Evolutionary conservation across 1,284 basidiomycete genomes (phyloP).

Genomic region (Tausonia pullulans): DNA sequence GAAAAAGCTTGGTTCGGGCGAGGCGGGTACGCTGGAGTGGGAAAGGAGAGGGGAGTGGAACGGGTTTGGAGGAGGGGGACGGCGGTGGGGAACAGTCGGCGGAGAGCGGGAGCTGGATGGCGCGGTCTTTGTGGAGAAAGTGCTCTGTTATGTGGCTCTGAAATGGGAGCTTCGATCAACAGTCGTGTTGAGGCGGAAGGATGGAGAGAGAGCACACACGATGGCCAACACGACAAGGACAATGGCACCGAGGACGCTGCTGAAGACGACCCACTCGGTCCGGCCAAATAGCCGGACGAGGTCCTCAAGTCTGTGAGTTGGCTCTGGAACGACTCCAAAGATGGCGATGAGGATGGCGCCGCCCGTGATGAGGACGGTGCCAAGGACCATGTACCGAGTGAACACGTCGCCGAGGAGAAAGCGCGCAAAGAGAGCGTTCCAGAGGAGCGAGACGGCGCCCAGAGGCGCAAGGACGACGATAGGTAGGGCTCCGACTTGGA

Average conservation of each 20-base stretch:
- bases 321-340: constrained; percentile 87
- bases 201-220: constrained; percentile 40
- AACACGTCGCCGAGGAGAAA: constrained; percentile 77
- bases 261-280: constrained; percentile 69
- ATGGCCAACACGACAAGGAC: constrained; percentile 51
- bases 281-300: constrained; percentile 67
- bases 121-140: constrained; percentile 15
- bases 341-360: constrained; percentile 83
- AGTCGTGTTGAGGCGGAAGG: constrained; percentile 5
- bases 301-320: constrained; percentile 78
- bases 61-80: constrained; percentile 37
- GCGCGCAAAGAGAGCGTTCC: constrained; percentile 88
- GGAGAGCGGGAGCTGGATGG: constrained; percentile 12
- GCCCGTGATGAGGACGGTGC: constrained; percentile 74
- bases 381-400: constrained; percentile 70
- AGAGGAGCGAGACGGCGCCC: constrained; percentile 82
- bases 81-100: constrained; percentile 4
- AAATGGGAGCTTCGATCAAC: constrained; percentile 3
- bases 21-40: constrained; percentile 17
- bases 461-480: constrained; percentile 87
- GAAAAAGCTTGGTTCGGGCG: constrained; percentile 48
- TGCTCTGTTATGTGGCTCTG: constrained; percentile 23
- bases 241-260: constrained; percentile 55
- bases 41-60: constrained; percentile 19
- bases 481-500: constrained; percentile 87